A percentile compares a stretch with the other conserved stretches of the same genome.
These are phyloP conservation scores for Suillus americanus DNA, from an alignment of 768 basidiomycete genomes.

Conservation along the genomic window DNA sequence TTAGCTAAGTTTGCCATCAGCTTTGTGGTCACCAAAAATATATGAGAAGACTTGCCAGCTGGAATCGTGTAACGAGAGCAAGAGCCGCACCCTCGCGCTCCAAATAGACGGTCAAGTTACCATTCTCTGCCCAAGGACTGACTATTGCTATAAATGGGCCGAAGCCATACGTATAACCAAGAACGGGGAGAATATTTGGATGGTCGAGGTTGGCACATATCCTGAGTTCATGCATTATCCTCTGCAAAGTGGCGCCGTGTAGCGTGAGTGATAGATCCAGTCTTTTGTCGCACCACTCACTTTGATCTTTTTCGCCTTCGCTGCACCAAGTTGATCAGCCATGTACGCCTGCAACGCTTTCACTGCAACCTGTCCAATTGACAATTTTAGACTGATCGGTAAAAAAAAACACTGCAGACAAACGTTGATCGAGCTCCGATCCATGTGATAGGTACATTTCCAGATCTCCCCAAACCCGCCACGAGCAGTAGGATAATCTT, in stretches of 20 bases:
- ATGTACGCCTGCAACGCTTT: background rate
- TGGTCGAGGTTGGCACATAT: slow-evolving; percentile 21
- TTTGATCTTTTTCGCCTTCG: background rate
- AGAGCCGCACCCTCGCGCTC: slow-evolving; percentile 2
- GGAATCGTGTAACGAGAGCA: background rate
- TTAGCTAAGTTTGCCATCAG: too few relatives aligned
- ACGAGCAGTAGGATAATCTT: background rate
- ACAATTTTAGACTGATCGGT: background rate
- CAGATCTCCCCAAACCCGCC: slow-evolving; percentile 5
- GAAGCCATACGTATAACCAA: slow-evolving; percentile 18
- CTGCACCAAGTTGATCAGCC: too few relatives aligned
- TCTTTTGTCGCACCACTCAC: background rate
- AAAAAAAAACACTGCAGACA: background rate
- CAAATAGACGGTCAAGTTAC: slow-evolving; percentile 19
- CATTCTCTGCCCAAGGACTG: slow-evolving; percentile 26
- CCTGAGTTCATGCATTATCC: slow-evolving; percentile 19
- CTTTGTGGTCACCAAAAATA: background rate
- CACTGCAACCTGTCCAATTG: background rate
- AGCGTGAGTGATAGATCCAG: background rate
- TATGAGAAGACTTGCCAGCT: slow-evolving; percentile 12
- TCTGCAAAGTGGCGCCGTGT: background rate
- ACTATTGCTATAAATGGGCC: slow-evolving; percentile 23
- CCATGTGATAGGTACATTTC: background rate
- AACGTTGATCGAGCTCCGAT: background rate
- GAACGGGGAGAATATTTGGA: slow-evolving; percentile 17